Conservation (phyloP, 2,329 filamentous ascomycete genomes). For the Pseudopithomyces maydicus region DNA sequence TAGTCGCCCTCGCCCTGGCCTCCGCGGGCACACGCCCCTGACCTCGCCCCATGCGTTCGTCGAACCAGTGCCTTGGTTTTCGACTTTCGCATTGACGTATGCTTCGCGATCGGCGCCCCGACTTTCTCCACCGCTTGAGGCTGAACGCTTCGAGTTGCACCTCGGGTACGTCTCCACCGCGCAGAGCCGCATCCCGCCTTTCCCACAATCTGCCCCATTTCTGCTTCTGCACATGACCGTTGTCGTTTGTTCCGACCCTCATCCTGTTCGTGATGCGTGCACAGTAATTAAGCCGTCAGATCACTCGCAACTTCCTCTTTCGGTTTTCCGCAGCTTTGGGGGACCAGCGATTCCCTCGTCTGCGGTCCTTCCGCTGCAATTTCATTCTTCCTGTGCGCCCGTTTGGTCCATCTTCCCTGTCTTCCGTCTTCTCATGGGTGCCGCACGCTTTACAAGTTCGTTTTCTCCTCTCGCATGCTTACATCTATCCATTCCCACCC, state of each 20-base stretch:
- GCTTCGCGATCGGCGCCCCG: conserved; percentile 37
- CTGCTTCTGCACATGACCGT: conserved; percentile 14
- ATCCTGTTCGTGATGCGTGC: conserved; percentile 1
- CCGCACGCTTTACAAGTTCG: not conserved
- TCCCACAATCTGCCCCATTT: conserved; percentile 11
- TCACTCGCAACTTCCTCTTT: conserved; percentile 17
- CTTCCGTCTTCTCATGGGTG: conserved; percentile 8
- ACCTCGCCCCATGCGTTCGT: conserved; percentile 27
- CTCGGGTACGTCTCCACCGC: conserved; percentile 43
- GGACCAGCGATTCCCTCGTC: conserved; percentile 5
- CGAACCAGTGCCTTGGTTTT: conserved; percentile 26
- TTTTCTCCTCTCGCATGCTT: not conserved
- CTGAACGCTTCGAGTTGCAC: conserved; percentile 44
- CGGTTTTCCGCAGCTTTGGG: conserved; percentile 15
- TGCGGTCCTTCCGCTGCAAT: conserved; percentile 11
- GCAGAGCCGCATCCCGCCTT: conserved; percentile 38
- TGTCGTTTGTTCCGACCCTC: conserved; percentile 10
- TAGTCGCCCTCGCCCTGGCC: not conserved
- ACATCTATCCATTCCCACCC: not conserved
- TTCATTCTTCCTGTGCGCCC: conserved; percentile 16
- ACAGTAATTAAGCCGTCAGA: not conserved
- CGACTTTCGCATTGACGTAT: conserved; percentile 14
- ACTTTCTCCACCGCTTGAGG: conserved; percentile 43
- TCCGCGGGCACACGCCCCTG: conserved; percentile 12
- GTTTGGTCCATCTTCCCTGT: conserved; percentile 8